Base-by-base conservation (phyloP, 768 basidiomycete species). In the Tephrocybe sp. region DNA sequence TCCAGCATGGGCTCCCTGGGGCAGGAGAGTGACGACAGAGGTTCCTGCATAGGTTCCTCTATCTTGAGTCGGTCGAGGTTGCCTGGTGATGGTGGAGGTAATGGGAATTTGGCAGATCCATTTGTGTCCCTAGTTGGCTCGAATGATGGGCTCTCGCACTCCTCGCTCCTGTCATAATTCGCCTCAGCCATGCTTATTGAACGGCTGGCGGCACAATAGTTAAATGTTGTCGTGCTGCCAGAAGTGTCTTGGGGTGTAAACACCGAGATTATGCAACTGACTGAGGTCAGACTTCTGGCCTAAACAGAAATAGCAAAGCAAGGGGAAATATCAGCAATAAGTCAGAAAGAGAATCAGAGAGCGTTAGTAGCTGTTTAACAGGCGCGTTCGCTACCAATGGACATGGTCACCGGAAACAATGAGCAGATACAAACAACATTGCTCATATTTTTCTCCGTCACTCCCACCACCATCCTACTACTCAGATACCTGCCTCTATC, bases 1-100 rank as follows among this genome's bases (percentile, higher is more conserved):
- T 71, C 67, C 49, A 60, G 39, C 55, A 71, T 71, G 58, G 64
- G 41, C 53, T 70, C 64, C 60, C 67, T 69, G 30, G 35, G 38
- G 45, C 56, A 60, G 52, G 62, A 44, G 58, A 63, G 60, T 49
- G 51, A 64, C 54, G 62, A 62, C 51, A 55, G 48, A 51, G 41
- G 47, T 45, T 58, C 56, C 48, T 68, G 68, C 57, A 60, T 64
- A 47, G 61, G 52, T 57, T 52, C 60, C 49, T 59, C 57, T 34
- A 17, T 14, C 38, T 59, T 59, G 43, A 47, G 22, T 31, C 22
- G 40, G 42, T 51, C 17, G 53, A 44, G 20, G 48, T 44, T 52
- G 62, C 58, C 59, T 63, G 63, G 55, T 60, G 65, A 65, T 57
- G 56, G 57, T 54, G 54, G 54, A 41, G 55, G 55, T 48, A 52